Conservation (phyloP, 2,329 filamentous ascomycete species). For the Corinectria fuckeliana region DNA sequence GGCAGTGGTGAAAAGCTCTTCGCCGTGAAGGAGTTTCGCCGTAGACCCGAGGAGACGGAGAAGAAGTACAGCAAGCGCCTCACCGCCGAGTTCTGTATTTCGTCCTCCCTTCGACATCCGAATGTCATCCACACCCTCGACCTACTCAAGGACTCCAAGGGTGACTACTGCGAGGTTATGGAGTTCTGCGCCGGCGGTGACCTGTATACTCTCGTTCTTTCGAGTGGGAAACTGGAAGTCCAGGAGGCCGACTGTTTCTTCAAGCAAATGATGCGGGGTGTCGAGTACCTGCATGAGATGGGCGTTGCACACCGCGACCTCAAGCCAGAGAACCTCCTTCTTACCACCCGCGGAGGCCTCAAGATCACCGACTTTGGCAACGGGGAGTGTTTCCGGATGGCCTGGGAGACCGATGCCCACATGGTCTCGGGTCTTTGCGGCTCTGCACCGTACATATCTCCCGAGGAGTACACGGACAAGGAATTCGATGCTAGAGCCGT, state of each 20-base stretch:
- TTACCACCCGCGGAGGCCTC: constrained; percentile 89
- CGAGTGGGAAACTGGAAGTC: constrained; percentile 90
- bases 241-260: constrained; percentile 97
- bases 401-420: constrained; percentile 97
- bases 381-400: constrained; percentile 99
- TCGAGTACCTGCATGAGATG: constrained; percentile 99
- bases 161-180: constrained; percentile 99
- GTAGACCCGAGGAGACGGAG: constrained; percentile 89
- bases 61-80: constrained; percentile 98
- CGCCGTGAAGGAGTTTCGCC: constrained; percentile 97
- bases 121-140: constrained; percentile 99
- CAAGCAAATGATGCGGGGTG: constrained; percentile 98
- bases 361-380: constrained; percentile 99
- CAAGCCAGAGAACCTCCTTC: constrained; percentile 93
- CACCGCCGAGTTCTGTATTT: constrained; percentile 98
- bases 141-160: constrained; percentile 92
- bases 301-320: constrained; percentile 95
- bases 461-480: constrained; percentile 92
- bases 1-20: constrained; percentile 88
- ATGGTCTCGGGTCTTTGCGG: constrained; percentile 98
- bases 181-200: constrained; percentile 98
- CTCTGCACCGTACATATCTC: constrained; percentile 95
- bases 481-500: constrained; percentile 98
- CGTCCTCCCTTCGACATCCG: constrained; percentile 92
- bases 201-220: constrained; percentile 89